phyloP scores from a whole-genome alignment of 129 eudicot genomes.

The Centaurea solstitialis region DNA sequence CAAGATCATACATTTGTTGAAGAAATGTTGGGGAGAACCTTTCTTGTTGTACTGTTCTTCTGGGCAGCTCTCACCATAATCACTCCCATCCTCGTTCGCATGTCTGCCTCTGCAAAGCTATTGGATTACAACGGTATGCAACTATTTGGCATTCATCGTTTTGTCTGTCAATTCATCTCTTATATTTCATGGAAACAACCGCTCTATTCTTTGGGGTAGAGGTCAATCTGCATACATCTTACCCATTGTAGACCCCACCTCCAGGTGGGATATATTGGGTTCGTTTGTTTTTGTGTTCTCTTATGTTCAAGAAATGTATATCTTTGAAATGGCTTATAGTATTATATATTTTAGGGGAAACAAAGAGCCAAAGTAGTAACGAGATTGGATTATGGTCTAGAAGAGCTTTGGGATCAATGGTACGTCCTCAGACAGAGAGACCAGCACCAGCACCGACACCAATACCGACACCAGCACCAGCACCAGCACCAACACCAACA shows the following conservation, averaged over 20 bases:
- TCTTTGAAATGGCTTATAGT: background rate
- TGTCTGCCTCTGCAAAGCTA: conserved; percentile 60
- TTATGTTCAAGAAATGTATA: background rate
- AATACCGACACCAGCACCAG: conserved; percentile 23
- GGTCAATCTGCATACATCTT: background rate
- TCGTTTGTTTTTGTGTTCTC: background rate
- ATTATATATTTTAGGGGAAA: conserved; percentile 36
- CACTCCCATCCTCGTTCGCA: conserved; percentile 65
- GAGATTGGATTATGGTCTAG: conserved; percentile 43
- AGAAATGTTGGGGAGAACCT: conserved; percentile 62
- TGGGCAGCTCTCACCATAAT: conserved; percentile 72
- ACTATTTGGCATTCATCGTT: background rate
- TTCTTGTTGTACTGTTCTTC: conserved; percentile 53
- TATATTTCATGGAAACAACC: background rate
- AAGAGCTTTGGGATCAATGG: conserved; percentile 52
- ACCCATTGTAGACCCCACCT: background rate
- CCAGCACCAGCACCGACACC: conserved; percentile 22
- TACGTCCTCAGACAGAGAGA: background rate
- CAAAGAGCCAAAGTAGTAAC: conserved; percentile 1
- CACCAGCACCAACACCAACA: conserved; percentile 31
- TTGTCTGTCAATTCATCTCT: background rate
- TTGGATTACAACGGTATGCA: conserved; percentile 38
- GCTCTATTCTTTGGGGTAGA: background rate
- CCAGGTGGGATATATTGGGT: background rate
- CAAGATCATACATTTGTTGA: conserved; percentile 11